Percentiles rank a stretch among this genome's conserved stretches.
phyloP scores from a whole-genome alignment of 768 basidiomycete species.

The Tricholomella constricta region DNA sequence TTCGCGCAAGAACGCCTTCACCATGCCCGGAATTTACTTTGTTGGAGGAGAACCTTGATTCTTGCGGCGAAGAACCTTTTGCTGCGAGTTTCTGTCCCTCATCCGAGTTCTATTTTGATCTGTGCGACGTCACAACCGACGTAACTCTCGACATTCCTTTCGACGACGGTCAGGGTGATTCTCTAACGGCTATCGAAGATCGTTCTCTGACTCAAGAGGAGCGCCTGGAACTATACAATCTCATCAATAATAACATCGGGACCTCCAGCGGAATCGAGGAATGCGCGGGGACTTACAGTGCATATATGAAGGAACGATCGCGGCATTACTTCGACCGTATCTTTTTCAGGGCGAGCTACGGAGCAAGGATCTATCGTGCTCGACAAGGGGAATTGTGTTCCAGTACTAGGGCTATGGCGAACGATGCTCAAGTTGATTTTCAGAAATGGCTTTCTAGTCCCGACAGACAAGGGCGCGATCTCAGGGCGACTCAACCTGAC shows the following conservation, averaged over 20 bases:
- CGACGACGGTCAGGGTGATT: slow-evolving; percentile 14
- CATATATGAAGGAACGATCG: slow-evolving; percentile 50
- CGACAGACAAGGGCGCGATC: slow-evolving; percentile 1
- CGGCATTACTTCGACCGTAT: slow-evolving; percentile 50
- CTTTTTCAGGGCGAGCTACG: slow-evolving; percentile 14
- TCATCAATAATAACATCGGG: slow-evolving; percentile 51
- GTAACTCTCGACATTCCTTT: neutral
- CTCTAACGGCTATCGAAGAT: slow-evolving; percentile 26
- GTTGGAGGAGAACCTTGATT: slow-evolving; percentile 21
- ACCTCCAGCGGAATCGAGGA: slow-evolving; percentile 49
- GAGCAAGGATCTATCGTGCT: slow-evolving; percentile 3
- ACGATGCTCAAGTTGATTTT: slow-evolving; percentile 27
- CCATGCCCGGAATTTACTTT: slow-evolving; percentile 30
- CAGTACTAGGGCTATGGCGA: slow-evolving; percentile 4
- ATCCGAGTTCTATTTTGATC: slow-evolving; percentile 17
- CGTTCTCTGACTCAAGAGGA: slow-evolving; percentile 43
- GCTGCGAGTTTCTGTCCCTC: slow-evolving; percentile 17
- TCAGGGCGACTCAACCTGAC: neutral
- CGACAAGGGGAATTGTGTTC: neutral
- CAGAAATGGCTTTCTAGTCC: slow-evolving; percentile 30
- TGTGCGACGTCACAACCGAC: slow-evolving; percentile 4
- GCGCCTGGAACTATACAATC: slow-evolving; percentile 51
- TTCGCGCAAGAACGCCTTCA: slow-evolving; percentile 10
- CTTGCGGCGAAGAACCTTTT: slow-evolving; percentile 13
- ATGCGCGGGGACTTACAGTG: slow-evolving; percentile 51